A percentile compares a stretch with the other conserved stretches of the same genome.
Conservation (phyloP, 2,329 filamentous ascomycete species). For the Colletotrichum chrysophilum region DNA sequence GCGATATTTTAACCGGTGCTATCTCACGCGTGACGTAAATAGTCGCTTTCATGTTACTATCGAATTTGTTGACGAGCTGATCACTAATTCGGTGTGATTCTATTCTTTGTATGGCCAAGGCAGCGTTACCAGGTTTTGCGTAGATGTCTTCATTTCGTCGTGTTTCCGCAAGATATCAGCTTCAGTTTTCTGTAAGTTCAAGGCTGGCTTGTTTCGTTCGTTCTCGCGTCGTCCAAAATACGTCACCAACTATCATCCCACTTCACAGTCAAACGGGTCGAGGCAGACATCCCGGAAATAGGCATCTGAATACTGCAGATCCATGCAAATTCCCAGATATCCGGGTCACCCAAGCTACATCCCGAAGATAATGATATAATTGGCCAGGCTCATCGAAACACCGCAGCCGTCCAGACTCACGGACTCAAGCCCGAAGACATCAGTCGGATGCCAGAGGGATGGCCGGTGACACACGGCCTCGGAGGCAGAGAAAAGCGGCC, state of each 20-base stretch:
- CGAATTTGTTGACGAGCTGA: neutral
- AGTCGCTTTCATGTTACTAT: neutral
- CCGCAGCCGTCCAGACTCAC: neutral
- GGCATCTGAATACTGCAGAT: neutral
- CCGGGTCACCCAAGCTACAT: neutral
- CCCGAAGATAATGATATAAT: neutral
- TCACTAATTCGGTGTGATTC: neutral
- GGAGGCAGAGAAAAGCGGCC: neutral
- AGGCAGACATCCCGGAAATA: neutral
- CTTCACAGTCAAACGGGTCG: neutral
- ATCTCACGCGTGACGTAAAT: neutral
- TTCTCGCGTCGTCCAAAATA: neutral
- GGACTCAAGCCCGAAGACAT: neutral
- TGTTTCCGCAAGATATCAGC: neutral
- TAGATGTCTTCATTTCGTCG: neutral
- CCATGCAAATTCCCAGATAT: neutral
- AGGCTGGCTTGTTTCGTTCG: rapidly evolving
- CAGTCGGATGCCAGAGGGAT: neutral
- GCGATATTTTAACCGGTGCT: neutral
- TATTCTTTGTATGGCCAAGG: neutral
- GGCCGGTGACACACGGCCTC: neutral
- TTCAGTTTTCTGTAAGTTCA: rapidly evolving
- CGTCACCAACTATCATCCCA: neutral
- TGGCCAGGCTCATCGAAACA: neutral
- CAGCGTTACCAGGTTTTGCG: neutral